Base-by-base conservation (phyloP, 352 stramenopile species). In the Phytophthora pluvialis region DNA sequence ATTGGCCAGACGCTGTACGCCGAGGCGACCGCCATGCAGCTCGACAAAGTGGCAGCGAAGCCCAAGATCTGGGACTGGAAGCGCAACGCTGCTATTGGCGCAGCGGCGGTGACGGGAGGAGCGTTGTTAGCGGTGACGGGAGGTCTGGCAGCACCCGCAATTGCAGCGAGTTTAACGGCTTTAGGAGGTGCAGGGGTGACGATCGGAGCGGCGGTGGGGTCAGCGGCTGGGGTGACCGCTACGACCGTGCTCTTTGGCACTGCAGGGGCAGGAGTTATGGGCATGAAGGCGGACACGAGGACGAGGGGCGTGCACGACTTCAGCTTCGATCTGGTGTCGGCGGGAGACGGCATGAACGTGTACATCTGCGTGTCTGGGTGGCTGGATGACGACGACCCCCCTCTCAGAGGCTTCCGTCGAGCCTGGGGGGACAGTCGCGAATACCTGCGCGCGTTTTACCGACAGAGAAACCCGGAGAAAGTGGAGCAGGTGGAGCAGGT, bases 281-380 rank as follows among this genome's bases (percentile, higher is more conserved):
- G 88, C 0, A 84, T 90, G 71, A 95, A 95, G 69, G 86, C 82
- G 6, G 88, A 95, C 38, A 79, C 76, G 0, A 73, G 88, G 9
- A 94, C 86, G 1, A 72, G 81, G 32, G 84, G 86, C 1, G 85
- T 95, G 0, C 83, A 93, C 40, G 80, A 94, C 39, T 93, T 95
- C 55, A 72, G 76, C 38, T 95, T 95, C 52, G 86, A 95, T 58
- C 71, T 95, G 18, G 69, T 95, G 9, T 89, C 88, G 10, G 73
- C 86, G 0, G 88, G 88, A 35, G 83, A 93, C 38, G 82, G 88
- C 21, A 94, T 95, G 88, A 93, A 93, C 43, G 88, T 95, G 29
- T 95, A 95, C 73, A 90, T 95, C 60, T 95, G 88, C 58, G 62
- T 95, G 16, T 90, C 84, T 5, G 88, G 88, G 0, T 95, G 88